Conservation (phyloP, 2,329 filamentous ascomycete genomes). For the Arthrobotrys pseudoclavata region DNA sequence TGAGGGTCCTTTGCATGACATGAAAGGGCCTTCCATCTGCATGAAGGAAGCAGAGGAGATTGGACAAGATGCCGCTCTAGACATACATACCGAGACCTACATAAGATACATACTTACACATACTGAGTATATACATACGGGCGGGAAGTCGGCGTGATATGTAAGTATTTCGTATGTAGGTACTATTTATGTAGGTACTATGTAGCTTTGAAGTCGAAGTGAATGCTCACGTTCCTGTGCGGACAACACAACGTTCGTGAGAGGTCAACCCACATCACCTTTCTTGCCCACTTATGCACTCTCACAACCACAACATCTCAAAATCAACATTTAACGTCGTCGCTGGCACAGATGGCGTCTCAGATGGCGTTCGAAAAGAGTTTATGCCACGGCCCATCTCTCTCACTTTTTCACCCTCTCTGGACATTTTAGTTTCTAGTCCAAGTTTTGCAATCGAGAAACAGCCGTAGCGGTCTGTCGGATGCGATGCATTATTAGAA, state of each 20-base stretch:
- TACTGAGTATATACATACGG: conserved; percentile 25
- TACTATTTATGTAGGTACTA: not conserved
- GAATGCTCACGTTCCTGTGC: conserved; percentile 22
- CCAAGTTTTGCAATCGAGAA: conserved; percentile 27
- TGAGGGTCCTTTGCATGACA: conserved; percentile 56
- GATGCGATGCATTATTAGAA: conserved; percentile 58
- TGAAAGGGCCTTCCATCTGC: conserved; percentile 33
- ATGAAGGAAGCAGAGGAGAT: conserved; percentile 51
- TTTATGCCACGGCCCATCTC: conserved; percentile 3
- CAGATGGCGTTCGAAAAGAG: conserved; percentile 27
- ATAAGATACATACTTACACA: not conserved
- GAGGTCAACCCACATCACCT: too few relatives aligned
- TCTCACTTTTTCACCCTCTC: not conserved
- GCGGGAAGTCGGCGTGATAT: conserved; percentile 25
- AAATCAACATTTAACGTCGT: conserved; percentile 30
- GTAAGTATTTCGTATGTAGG: conserved; percentile 3
- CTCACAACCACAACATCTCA: conserved; percentile 16
- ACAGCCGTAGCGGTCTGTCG: conserved; percentile 18
- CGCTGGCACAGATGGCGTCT: conserved; percentile 38
- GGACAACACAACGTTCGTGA: conserved; percentile 50
- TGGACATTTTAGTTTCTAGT: conserved; percentile 21
- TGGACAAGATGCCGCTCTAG: conserved; percentile 35
- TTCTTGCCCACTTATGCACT: not conserved
- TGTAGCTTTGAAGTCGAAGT: not conserved
- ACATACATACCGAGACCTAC: conserved; percentile 1